phyloP scores from a whole-genome alignment of 208 protist species.

The Angomonas ambiguus region DNA sequence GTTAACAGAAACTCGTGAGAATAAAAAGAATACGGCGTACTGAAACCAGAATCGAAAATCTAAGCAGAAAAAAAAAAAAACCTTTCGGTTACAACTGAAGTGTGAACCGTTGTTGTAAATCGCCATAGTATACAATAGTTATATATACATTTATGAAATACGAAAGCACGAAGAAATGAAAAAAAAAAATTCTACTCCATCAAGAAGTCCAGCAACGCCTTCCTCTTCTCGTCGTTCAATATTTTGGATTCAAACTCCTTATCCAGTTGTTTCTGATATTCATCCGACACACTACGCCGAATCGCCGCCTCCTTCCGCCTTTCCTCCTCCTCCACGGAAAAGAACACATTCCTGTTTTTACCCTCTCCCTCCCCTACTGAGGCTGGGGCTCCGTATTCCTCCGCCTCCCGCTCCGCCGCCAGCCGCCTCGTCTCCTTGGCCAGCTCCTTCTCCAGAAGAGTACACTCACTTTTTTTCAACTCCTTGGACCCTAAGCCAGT shows the following conservation, averaged over 20 bases:
- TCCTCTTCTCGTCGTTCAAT: constrained; percentile 26
- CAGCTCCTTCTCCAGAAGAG: constrained; percentile 25
- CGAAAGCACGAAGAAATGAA: too few relatives aligned
- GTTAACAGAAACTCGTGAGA: neutral
- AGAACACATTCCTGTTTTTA: neutral
- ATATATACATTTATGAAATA: too few relatives aligned
- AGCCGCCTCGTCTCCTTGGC: constrained; percentile 25
- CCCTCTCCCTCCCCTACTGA: neutral
- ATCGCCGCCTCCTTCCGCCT: constrained; percentile 38
- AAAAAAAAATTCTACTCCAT: too few relatives aligned
- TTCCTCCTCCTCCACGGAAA: neutral
- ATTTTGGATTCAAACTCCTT: constrained; percentile 20
- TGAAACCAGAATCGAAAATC: neutral
- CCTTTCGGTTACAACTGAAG: too few relatives aligned
- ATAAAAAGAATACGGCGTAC: neutral
- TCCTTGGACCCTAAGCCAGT: constrained; percentile 41
- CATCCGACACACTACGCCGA: constrained; percentile 30
- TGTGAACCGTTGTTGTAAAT: too few relatives aligned
- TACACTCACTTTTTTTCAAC: constrained; percentile 49
- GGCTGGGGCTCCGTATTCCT: constrained; percentile 1
- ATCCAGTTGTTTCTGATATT: constrained; percentile 28
- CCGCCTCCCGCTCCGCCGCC: constrained; percentile 4
- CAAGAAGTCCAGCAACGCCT: constrained; percentile 34
- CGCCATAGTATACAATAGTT: too few relatives aligned
- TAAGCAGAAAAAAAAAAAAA: too few relatives aligned